phyloP scores from a whole-genome alignment of 768 basidiomycete genomes.

The Naganishia onofrii region DNA sequence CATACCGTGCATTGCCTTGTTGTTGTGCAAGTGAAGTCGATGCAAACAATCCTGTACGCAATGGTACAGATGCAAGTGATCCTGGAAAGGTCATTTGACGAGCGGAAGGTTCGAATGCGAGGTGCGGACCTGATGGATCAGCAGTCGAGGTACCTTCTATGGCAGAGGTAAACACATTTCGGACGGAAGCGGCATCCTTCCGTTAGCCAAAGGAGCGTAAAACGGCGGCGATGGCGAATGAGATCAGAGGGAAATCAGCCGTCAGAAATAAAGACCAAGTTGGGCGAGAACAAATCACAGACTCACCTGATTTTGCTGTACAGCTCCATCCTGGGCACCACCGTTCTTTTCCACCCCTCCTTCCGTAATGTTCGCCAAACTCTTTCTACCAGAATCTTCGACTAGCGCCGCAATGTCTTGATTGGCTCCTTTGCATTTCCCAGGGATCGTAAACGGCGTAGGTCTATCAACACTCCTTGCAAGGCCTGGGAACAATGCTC shows the following conservation, averaged over 20 bases:
- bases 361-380: neutral
- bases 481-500: neutral
- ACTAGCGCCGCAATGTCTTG: neutral
- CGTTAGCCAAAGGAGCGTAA: neutral
- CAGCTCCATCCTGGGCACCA: neutral
- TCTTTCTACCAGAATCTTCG: constrained; percentile 20
- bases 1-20: neutral
- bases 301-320: neutral
- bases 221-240: neutral
- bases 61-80: neutral
- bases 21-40: neutral
- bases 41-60: neutral
- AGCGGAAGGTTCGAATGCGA: neutral
- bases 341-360: neutral
- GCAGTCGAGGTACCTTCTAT: neutral
- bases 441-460: neutral
- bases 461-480: neutral
- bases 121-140: neutral
- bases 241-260: neutral
- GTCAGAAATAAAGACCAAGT: neutral
- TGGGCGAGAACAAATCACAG: neutral
- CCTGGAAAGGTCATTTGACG: neutral
- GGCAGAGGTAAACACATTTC: neutral
- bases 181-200: neutral
- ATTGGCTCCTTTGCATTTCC: neutral